Base-by-base conservation (phyloP, 306 rosid species). In the Prunus mume region DNA sequence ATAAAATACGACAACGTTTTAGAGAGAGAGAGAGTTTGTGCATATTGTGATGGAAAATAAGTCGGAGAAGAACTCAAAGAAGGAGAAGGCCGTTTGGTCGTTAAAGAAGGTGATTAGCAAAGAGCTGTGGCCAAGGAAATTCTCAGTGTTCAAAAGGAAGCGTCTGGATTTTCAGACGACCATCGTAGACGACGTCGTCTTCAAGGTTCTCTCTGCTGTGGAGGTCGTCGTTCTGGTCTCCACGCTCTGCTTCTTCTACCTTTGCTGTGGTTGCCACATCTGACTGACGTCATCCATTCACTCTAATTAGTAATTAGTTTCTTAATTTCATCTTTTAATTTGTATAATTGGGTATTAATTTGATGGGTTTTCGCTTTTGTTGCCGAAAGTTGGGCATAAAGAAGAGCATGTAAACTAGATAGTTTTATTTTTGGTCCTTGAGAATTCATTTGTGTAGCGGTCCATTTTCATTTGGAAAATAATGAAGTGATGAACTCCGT, bases 251-350 rank as follows among this genome's bases (percentile, higher is more conserved):
- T 90, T 92, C 88, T 92, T 92, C 91, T 92, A 80, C 79, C 88
- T 92, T 47, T 90, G 96, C 50, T 92, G 91, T 62, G 97, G 97
- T 55, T 87, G 97, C 75, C 78, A 90, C 55, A 80, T 92, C 83
- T 92, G 83, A 86, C 12, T 9, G 7, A 41, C 41, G 4, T 24
- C 5, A n/a, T 11, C 12, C 3, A 11, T 24, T 56, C 0, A 1
- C 28, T 19, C 15, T 65, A 38, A 34, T 65, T 69, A n/a, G 3
- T 47, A 55, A 54, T 67, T 73, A 30, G 13, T 27, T 41, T n/a
- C n/a, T 57, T 55, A 20, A 41, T 73, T 9, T 28, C 27, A 20
- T 20, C 27, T 56, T 56, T 1, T 52, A n/a, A 9, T 0, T 13
- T 47, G 22, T 20, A 56, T 56, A 56, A 56, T 56, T 20, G 24